Conservation (phyloP, 306 rosid species). For the Cicer judaicum region DNA sequence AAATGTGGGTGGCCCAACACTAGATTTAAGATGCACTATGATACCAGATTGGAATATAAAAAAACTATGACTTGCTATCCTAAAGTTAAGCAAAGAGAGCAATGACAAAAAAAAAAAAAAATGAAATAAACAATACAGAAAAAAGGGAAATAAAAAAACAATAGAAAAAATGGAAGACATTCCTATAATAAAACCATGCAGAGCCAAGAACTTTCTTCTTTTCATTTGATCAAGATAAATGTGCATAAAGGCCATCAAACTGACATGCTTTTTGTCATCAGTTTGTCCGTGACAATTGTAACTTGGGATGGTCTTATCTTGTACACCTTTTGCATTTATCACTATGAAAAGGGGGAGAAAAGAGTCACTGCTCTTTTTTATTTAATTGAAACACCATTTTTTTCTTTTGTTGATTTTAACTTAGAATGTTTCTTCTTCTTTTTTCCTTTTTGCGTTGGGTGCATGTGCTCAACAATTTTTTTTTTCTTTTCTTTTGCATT, state of each 20-base stretch:
- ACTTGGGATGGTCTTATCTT: background rate
- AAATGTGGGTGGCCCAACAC: background rate
- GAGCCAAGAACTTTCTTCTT: background rate
- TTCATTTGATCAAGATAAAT: background rate
- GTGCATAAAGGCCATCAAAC: background rate
- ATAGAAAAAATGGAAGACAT: background rate
- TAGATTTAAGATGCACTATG: background rate
- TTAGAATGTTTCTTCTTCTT: background rate
- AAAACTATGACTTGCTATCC: background rate
- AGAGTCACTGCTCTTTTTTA: constrained; percentile 13
- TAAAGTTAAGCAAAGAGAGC: background rate
- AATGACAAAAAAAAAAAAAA: background rate
- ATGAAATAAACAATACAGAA: background rate
- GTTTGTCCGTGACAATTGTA: constrained; percentile 5
- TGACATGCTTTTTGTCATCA: background rate
- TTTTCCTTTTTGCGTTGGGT: background rate
- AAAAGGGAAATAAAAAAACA: background rate
- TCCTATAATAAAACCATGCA: background rate
- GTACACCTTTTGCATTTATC: constrained; percentile 27
- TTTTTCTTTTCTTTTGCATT: constrained; percentile 15
- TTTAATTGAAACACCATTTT: background rate
- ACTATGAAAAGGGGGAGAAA: background rate
- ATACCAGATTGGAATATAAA: background rate
- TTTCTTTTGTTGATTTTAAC: background rate
- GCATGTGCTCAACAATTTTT: background rate